A percentile compares a stretch with the other conserved stretches of the same genome.
Evolutionary conservation across 192 early-diverging fungal genomes (phyloP).

Genomic region (Coemansia sp.): DNA sequence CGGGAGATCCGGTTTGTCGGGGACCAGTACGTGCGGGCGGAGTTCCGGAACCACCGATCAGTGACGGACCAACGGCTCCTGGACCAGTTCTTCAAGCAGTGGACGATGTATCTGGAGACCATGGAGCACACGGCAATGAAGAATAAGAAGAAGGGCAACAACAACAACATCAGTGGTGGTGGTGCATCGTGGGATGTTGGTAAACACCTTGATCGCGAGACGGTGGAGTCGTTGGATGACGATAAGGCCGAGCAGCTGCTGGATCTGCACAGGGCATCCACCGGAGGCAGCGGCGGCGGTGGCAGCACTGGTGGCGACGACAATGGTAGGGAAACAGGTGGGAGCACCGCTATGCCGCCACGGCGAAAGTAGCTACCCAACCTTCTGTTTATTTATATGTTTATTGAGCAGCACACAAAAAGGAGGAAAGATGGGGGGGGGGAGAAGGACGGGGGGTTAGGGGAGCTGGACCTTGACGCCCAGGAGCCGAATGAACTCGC

Average conservation of each 20-base stretch:
- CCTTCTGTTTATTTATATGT: not conserved
- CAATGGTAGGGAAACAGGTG: too few species aligned
- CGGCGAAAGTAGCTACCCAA: not conserved
- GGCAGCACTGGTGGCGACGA: not conserved
- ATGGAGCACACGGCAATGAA: slow-evolving; percentile 27
- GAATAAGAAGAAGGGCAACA: not conserved
- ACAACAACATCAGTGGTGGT: not conserved
- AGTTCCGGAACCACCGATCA: slow-evolving; percentile 47
- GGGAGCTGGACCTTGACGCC: slow-evolving; percentile 33
- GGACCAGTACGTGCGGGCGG: slow-evolving; percentile 52
- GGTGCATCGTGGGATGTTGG: slow-evolving; percentile 16
- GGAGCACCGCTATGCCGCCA: slow-evolving; percentile 6
- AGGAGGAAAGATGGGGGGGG: not conserved
- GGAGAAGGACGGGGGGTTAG: too few species aligned
- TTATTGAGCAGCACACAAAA: not conserved
- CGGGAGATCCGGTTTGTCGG: slow-evolving; percentile 54
- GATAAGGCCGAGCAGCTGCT: slow-evolving; percentile 55
- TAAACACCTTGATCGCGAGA: slow-evolving; percentile 31
- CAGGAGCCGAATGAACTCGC: slow-evolving; percentile 51
- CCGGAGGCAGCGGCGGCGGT: slow-evolving; percentile 1
- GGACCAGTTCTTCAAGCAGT: slow-evolving; percentile 48
- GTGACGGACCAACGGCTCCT: slow-evolving; percentile 43
- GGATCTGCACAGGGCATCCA: slow-evolving; percentile 43
- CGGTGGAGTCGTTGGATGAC: slow-evolving; percentile 45
- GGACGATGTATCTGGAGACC: slow-evolving; percentile 37